Evolutionary conservation across 1,139 yeast species (phyloP), one percentile per base, ranked within the genome.

Genomic region (Candida sp.): DNA sequence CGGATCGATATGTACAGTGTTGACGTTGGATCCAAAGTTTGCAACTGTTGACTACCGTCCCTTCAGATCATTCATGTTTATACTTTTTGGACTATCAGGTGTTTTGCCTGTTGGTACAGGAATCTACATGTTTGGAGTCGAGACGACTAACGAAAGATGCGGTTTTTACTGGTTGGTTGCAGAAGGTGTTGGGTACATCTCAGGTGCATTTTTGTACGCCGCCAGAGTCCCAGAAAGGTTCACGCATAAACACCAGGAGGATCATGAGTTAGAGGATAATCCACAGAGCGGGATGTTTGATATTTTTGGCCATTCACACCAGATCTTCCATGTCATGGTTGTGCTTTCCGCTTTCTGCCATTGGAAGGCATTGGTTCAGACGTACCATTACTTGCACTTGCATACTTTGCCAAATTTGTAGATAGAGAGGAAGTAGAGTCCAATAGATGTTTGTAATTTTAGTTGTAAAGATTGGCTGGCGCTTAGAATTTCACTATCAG

Each of bases 231-330:
- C 98, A 0, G 98, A 93, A 63, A 72, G 90, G 47, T 73, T 76
- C 49, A 66, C 71, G 3, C 94, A 96, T n/a, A 85, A 90, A 0
- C 75, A 72, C 28, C 63, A 65, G 44, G 67, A 60, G 23, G 63
- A 60, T 42, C 57, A 56, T 11, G 46, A 50, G 8, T 50, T 59
- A 42, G 54, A 58, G 22, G 42, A 49, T 3, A 50, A 54, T 31
- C 65, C 71, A 2, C 38, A 51, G 4, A 53, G 62, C 0, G 80
- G 79, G 3, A 71, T 52, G 27, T 88, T 81, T 64, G 97, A 92
- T 61, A 65, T 84, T 11, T 78, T 84, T 71, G 97, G 97, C 1
- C 89, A 90, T 58, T 88, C 96, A 3, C 98, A 92, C 66, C 98
- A 93, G 65, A 81, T 92, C 25, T 92, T 92, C 66, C 98, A 92